A percentile compares a stretch with the other conserved stretches of the same genome.
phyloP scores from a whole-genome alignment of 768 basidiomycete species.

The Collybia nuda region DNA sequence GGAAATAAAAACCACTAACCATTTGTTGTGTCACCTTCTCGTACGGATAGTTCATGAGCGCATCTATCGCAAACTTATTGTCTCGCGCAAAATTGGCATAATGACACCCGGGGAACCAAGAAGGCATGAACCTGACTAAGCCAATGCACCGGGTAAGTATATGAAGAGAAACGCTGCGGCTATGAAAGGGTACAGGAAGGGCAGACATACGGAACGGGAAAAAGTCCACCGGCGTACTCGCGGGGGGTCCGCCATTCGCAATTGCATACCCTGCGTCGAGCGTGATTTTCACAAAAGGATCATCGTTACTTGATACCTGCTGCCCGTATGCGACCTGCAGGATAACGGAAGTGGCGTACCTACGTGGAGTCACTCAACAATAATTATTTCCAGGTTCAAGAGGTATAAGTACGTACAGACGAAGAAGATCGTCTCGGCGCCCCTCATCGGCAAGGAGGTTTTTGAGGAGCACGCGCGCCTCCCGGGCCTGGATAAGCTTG shows the following conservation, averaged over 20 bases:
- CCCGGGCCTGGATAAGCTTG: conserved; percentile 2
- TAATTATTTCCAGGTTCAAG: no score
- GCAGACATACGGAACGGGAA: conserved; percentile 11
- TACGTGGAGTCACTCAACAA: not conserved
- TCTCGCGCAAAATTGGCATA: conserved; percentile 16
- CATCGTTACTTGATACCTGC: not conserved
- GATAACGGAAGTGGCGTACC: conserved; percentile 10
- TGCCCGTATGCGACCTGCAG: conserved; percentile 13
- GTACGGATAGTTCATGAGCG: conserved; percentile 4
- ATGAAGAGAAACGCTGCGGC: not conserved
- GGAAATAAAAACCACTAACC: conserved; percentile 15
- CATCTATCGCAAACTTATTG: conserved; percentile 3
- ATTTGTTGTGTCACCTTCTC: conserved; percentile 22
- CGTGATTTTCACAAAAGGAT: conserved; percentile 9
- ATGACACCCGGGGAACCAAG: conserved; percentile 27
- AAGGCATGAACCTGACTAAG: conserved; percentile 27
- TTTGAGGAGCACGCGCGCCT: conserved; percentile 1
- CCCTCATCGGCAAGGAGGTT: conserved; percentile 6
- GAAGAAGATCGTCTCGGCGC: conserved; percentile 5
- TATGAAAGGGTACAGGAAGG: not conserved
- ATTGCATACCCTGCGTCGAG: not conserved
- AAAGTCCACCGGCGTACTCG: conserved; percentile 8
- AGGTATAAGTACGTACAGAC: conserved; percentile 25
- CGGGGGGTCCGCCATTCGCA: conserved; percentile 4
- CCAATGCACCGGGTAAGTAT: not conserved